These are phyloP conservation scores for Oryza longistaminata DNA, from an alignment of 176 grass and related monocot species.

Conservation along the genomic window DNA sequence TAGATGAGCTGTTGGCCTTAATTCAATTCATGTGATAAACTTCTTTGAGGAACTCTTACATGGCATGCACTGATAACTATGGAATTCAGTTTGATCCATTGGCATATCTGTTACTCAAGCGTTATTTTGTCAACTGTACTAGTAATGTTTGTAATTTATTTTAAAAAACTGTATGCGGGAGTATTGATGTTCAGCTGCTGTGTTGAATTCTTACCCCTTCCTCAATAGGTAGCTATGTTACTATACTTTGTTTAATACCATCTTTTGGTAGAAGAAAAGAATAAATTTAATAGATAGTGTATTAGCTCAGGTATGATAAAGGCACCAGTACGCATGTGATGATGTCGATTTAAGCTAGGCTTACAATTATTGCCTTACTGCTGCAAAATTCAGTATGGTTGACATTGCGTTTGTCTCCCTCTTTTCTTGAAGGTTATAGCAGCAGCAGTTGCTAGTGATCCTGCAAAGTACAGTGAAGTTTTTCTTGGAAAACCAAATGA, in stretches of 20 bases:
- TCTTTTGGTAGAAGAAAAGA: conserved; percentile 2
- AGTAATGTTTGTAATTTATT: not conserved
- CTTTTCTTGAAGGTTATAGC: conserved; percentile 74
- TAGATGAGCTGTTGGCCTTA: not conserved
- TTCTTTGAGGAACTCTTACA: conserved; percentile 2
- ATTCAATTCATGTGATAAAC: not conserved
- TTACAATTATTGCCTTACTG: not conserved
- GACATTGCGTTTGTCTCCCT: not conserved
- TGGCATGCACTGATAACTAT: conserved; percentile 4
- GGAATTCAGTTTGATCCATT: conserved; percentile 7
- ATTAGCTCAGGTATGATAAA: conserved; percentile 22
- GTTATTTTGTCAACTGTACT: conserved; percentile 1
- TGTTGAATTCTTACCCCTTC: not conserved
- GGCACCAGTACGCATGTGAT: not conserved
- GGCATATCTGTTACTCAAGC: not conserved
- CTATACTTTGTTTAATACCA: not conserved
- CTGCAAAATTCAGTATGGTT: not conserved
- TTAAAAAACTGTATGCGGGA: not conserved
- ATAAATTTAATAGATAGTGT: not conserved
- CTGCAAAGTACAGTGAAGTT: conserved; percentile 77
- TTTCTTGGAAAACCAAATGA: conserved; percentile 97
- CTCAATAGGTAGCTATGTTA: not conserved
- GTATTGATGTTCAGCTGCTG: not conserved
- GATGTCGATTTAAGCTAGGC: conserved; percentile 1
- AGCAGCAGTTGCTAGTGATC: conserved; percentile 80